Conservation (phyloP, 2,329 filamentous ascomycete genomes). For the Fonsecaea pedrosoi region DNA sequence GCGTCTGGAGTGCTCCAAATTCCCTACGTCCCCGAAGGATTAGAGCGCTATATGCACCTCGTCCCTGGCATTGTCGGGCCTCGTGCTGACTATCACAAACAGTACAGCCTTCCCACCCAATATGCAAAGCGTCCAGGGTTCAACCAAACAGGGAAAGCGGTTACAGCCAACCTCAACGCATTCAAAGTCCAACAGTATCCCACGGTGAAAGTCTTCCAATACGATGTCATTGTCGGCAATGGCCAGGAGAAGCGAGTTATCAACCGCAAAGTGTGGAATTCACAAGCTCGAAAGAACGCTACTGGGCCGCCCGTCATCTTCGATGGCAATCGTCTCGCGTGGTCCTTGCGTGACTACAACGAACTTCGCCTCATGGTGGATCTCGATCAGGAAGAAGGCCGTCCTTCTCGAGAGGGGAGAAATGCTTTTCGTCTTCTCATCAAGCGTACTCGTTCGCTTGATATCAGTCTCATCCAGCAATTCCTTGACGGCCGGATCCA, state of each 20-base stretch:
- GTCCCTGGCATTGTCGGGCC: constrained; percentile 41
- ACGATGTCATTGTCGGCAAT: constrained; percentile 74
- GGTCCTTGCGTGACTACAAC: constrained; percentile 58
- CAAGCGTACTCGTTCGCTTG: constrained; percentile 69
- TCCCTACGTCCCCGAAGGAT: not conserved
- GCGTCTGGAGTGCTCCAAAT: not conserved
- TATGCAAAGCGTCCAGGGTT: constrained; percentile 59
- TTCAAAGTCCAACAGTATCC: constrained; percentile 71
- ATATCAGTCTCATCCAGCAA: constrained; percentile 68
- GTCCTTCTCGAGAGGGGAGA: constrained; percentile 47
- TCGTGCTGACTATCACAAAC: constrained; percentile 41
- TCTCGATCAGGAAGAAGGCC: constrained; percentile 69
- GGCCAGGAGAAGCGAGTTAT: constrained; percentile 69
- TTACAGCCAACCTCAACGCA: constrained; percentile 72
- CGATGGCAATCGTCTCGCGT: constrained; percentile 85
- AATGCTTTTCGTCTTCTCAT: constrained; percentile 69
- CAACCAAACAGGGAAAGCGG: constrained; percentile 64
- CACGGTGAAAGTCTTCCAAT: constrained; percentile 73
- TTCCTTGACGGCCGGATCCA: constrained; percentile 69
- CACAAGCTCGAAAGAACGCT: constrained; percentile 62
- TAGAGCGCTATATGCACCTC: constrained; percentile 20
- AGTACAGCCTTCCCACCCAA: constrained; percentile 46
- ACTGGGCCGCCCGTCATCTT: constrained; percentile 71
- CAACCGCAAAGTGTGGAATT: constrained; percentile 78
- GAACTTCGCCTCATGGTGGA: constrained; percentile 69